Base-by-base conservation (phyloP, 768 basidiomycete species). In the Podaxis sp. region DNA sequence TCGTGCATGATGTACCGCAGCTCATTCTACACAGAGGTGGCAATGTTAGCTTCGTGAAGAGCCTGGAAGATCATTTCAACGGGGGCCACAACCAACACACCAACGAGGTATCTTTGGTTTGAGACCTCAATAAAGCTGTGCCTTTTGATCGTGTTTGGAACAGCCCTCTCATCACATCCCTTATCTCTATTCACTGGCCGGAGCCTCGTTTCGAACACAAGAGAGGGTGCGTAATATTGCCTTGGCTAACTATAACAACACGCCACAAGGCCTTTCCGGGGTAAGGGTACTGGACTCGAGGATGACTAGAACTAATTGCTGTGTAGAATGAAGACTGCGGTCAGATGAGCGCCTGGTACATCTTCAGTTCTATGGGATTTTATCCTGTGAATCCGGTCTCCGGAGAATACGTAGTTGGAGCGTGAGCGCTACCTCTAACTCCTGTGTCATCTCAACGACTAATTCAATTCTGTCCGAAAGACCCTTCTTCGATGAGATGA, bases 341-440 rank as follows among this genome's bases (percentile, higher is more conserved):
- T 1, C 92, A 94, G 71, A 94, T 94, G 92, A 91, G 89, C 67
- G 89, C 91, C 0, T 94, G 92, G 92, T 93, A 88, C 67, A 80
- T 93, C 13, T 93, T 92, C 75, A 88, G 85, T 55, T 85, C 90
- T 0, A 79, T 94, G 73, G 91, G 92, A 1, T 90, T 94, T 72
- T 94, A 94, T 67, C 91, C 90, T 40, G 90, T 93, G 43, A 88
- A 93, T 69, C 92, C 92, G 0, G 88, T 88, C 0, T 89, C 88
- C 0, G 86, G 83, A 2, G 83, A 85, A 67, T 94, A 93, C 64
- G 78, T 92, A 60, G 78, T 94, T 51, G 92, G 91, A 65, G 85
- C 86, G 89, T 88, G 69, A 49, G 82, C 79, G 12, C 15, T 36
- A 3, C 43, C 46, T 13, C 19, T 6, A 56, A 15, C 40, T 50